A percentile compares a stretch with the other conserved stretches of the same genome.
phyloP scores from a whole-genome alignment of 2,329 filamentous ascomycete genomes.

The Hypoxylon sp. region DNA sequence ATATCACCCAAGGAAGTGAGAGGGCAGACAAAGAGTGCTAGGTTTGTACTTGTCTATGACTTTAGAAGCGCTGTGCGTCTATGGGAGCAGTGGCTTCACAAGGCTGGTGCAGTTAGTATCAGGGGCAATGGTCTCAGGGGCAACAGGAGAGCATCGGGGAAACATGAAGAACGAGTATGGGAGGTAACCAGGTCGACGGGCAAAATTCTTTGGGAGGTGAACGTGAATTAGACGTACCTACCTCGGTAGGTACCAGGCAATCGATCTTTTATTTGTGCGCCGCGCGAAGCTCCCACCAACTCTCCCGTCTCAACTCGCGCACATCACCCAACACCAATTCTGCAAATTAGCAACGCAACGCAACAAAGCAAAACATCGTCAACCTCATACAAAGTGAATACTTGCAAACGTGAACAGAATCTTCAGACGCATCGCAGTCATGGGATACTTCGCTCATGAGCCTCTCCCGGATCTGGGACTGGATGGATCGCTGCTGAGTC shows the following conservation, averaged over 20 bases:
- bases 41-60: no score
- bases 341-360: no score
- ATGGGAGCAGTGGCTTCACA: conserved; percentile 25
- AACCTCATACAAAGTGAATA: no score
- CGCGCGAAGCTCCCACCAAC: no score
- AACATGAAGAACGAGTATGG: background rate
- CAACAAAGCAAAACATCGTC: no score
- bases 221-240: no score
- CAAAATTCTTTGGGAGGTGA: no score
- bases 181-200: background rate
- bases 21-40: background rate
- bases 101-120: conserved; percentile 23
- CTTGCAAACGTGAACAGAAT: background rate
- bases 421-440: background rate
- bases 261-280: background rate
- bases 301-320: no score
- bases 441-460: background rate
- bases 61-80: conserved; percentile 19
- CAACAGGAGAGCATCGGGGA: conserved; percentile 13
- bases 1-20: background rate
- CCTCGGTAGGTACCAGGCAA: background rate
- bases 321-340: no score
- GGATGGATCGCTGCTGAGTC: background rate
- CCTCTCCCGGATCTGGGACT: background rate
- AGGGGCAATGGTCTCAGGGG: no score